These are phyloP conservation scores for Saccharomycopsis sp. DNA, from an alignment of 805 yeast species.

Conservation along the genomic window DNA sequence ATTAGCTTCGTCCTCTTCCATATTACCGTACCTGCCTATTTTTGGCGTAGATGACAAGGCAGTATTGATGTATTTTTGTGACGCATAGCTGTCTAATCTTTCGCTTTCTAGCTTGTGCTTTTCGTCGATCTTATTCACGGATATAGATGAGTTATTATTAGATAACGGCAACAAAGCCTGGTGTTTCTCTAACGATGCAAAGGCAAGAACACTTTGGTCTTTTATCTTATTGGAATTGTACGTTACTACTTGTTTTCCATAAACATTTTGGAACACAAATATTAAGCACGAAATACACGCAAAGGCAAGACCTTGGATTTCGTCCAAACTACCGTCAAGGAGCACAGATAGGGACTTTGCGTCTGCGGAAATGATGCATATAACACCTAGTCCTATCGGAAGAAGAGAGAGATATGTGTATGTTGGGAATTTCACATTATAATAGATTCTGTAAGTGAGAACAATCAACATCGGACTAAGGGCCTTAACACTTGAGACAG, in stretches of 20 bases:
- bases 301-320: constrained; percentile 29
- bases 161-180: constrained; percentile 1
- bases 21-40: constrained; percentile 19
- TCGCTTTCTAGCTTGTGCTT: constrained; percentile 5
- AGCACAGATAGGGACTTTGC: neutral
- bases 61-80: constrained; percentile 26
- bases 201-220: constrained; percentile 5
- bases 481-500: constrained; percentile 90
- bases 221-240: neutral
- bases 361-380: constrained; percentile 58
- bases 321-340: neutral
- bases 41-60: constrained; percentile 21
- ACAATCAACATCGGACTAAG: constrained; percentile 86
- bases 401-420: constrained; percentile 72
- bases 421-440: constrained; percentile 46
- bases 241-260: constrained; percentile 65
- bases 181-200: constrained; percentile 6
- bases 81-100: constrained; percentile 13
- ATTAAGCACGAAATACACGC: constrained; percentile 41
- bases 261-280: constrained; percentile 71
- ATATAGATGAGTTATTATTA: neutral
- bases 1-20: constrained; percentile 23
- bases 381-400: constrained; percentile 78
- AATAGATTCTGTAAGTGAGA: constrained; percentile 58
- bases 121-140: constrained; percentile 6